Evolutionary conservation across 2,329 filamentous ascomycete genomes (phyloP).

Genomic region (Cercospora sp.): DNA sequence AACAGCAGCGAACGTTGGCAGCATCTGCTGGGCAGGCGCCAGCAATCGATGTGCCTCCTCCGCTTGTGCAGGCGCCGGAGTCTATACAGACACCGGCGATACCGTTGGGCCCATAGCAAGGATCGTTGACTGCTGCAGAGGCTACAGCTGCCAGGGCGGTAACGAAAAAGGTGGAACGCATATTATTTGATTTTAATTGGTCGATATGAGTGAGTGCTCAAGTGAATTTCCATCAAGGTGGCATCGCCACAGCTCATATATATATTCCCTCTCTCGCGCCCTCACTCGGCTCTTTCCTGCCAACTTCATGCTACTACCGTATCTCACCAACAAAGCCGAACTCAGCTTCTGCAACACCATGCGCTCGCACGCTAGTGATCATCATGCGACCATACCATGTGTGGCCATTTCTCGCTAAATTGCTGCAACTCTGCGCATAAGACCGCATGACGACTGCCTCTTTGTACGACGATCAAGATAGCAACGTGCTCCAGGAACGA

Average conservation of each 20-base stretch:
- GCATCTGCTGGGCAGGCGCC: slow-evolving; percentile 11
- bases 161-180: neutral
- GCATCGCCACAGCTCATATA: neutral
- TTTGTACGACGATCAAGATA: neutral
- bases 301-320: neutral
- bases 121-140: slow-evolving; percentile 9
- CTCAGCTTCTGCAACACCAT: neutral
- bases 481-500: slow-evolving; percentile 1
- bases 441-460: neutral
- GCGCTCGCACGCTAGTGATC: neutral
- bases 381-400: neutral
- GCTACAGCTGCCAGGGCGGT: neutral
- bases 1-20: slow-evolving; percentile 13
- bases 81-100: slow-evolving; percentile 9
- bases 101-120: slow-evolving; percentile 7
- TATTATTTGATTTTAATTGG: neutral
- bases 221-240: neutral
- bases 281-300: neutral
- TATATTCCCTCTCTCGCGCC: neutral
- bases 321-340: neutral
- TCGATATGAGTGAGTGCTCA: neutral
- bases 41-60: slow-evolving; percentile 2
- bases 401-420: neutral
- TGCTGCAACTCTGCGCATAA: neutral
- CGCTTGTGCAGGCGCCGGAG: neutral